Evolutionary conservation across 2,329 filamentous ascomycete species (phyloP), one percentile per base, ranked within the genome.

Genomic region (Diatrype stigma): DNA sequence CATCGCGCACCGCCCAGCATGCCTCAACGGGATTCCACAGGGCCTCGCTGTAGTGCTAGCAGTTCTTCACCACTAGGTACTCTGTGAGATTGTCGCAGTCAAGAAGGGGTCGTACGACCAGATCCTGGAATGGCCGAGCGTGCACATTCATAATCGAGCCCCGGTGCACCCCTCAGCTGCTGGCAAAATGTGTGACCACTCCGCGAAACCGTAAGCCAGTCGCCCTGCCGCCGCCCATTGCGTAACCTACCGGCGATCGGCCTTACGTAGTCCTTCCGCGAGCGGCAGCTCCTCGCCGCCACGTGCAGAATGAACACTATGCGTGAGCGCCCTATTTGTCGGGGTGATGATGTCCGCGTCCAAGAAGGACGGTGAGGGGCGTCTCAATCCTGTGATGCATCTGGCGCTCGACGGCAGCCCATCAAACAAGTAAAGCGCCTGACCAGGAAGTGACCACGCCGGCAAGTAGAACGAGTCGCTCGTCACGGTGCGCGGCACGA

Each of bases 161-260:
- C 6, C 57, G 60, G 22, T 58, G 58, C 37, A 61, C 64, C 2
- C 64, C 64, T 2, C 64, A 67, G 12, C 58, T 69, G 28, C 55
- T 71, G 8, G 67, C 65, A 3, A 68, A 68, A 51, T 2, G 22
- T 11, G 40, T 28, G 22, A 44, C 22, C 56, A 65, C 26, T 56
- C 64, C 26, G 58, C 58, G 44, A 63, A 70, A 23, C 58, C 63
- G 17, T 67, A 60, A 56, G 56, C 61, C 22, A 61, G 60, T 44
- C 57, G 60, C 0, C 54, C 52, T 11, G 46, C 51, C 6, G 47
- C 50, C 1, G 60, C 64, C 6, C 59, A 63, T 72, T 19, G 62
- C 70, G 48, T 71, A 70, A n/a, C 48, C 57, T 70, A 3, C 70
- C 70, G 0, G 68, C 64, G 0, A 71, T 70, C 37, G 66, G 64